Base-by-base conservation (phyloP, 1,284 basidiomycete genomes). In the Boletellus sp. region DNA sequence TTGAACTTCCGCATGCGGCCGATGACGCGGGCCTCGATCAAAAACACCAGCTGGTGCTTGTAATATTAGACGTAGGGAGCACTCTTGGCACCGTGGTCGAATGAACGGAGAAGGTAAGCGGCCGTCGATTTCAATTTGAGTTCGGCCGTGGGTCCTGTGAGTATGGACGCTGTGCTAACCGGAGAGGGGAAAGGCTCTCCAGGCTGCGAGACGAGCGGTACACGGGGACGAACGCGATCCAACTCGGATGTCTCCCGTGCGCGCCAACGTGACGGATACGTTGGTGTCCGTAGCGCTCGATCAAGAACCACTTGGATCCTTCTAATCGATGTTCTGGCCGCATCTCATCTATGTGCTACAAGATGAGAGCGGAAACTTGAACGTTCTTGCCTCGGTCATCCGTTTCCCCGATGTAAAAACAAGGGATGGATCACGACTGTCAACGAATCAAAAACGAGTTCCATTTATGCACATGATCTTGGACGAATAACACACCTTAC, bases 331-430 rank as follows among this genome's bases (percentile, higher is more conserved):
- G 86, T 35, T 69, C 61, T 3, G 73, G 67, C n/a, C 83, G 79
- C 39, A 79, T 73, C 5, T 55, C 52, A 46, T 68, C 45, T 2
- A 41, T 56, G 7, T 55, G 58, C 36, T 61, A 58, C 5, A 66
- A 60, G 0, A 70, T 62, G 2, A 64, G 59, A 41, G n/a, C n/a
- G n/a, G n/a, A n/a, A n/a, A n/a, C n/a, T n/a, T n/a, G n/a, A n/a
- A n/a, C n/a, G n/a, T n/a, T n/a, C n/a, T 19, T 48, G 77, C 82
- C 70, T 88, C 86, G 2, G 87, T 89, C 87, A 88, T 89, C 86
- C 87, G 91, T 67, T 91, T 87, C 0, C 88, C 89, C 8, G 86
- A 78, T 0, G 82, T 86, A 58, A 82, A 91, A 0, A 84, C 83
- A 21, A 66, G 51, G 0, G 67, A 56, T 1, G 85, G 78, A 60